Conservation (phyloP, 306 rosid species). For the Nissolia schottii region DNA sequence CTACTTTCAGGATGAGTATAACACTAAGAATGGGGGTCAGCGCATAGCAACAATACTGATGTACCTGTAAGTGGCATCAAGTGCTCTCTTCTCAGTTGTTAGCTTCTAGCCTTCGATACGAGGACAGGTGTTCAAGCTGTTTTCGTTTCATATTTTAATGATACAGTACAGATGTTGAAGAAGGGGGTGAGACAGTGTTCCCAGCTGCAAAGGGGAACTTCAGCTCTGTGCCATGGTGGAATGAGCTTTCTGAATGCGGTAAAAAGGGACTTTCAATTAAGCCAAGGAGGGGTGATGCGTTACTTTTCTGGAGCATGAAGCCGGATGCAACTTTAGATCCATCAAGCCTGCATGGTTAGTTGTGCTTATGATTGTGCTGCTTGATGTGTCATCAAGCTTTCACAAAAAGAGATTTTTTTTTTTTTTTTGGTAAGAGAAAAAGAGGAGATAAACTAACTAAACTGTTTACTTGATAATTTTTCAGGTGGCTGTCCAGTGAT, state of each 20-base stretch:
- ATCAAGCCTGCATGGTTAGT: slow-evolving; percentile 93
- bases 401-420: too few relatives aligned
- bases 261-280: slow-evolving; percentile 86
- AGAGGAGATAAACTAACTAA: slow-evolving; percentile 5
- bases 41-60: slow-evolving; percentile 91
- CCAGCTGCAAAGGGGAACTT: slow-evolving; percentile 93
- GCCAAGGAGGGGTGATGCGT: slow-evolving; percentile 94
- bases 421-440: too few relatives aligned
- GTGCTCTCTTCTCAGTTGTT: slow-evolving; percentile 11
- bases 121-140: slow-evolving; percentile 7
- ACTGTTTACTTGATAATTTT: slow-evolving; percentile 24
- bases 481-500: slow-evolving; percentile 98
- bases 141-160: slow-evolving; percentile 20
- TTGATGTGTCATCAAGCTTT: background rate
- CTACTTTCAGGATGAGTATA: slow-evolving; percentile 84
- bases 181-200: slow-evolving; percentile 99
- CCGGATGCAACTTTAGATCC: slow-evolving; percentile 90
- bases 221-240: slow-evolving; percentile 95
- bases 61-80: slow-evolving; percentile 80
- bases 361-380: background rate
- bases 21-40: slow-evolving; percentile 92
- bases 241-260: slow-evolving; percentile 93
- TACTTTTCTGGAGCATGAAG: slow-evolving; percentile 99
- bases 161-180: slow-evolving; percentile 95
- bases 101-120: background rate